Conservation (phyloP, 1,284 basidiomycete species). For the Tausonia pullulans region DNA sequence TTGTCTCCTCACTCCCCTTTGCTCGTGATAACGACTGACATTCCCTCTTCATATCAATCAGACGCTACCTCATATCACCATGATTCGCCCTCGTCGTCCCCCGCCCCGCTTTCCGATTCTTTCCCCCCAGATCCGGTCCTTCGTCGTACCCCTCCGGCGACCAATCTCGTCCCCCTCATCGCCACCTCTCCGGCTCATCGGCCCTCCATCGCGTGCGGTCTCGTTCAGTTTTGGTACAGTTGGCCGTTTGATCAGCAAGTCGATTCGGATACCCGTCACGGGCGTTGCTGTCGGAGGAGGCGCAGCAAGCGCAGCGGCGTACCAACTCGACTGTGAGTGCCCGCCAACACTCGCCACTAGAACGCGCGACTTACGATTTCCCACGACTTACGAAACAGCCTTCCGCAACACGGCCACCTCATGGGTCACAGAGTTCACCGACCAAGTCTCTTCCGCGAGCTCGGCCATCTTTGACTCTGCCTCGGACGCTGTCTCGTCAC, state of each 20-base stretch:
- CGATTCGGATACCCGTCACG: constrained; percentile 48
- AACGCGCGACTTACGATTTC: neutral
- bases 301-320: constrained; percentile 76
- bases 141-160: constrained; percentile 2
- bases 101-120: neutral
- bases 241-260: constrained; percentile 11
- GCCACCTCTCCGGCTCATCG: neutral
- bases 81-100: neutral
- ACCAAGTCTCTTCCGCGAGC: constrained; percentile 23
- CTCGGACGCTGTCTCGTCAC: neutral
- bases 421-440: constrained; percentile 36
- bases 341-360: neutral
- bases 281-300: constrained; percentile 71
- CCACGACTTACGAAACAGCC: constrained; percentile 39
- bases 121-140: neutral
- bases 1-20: neutral
- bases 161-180: neutral
- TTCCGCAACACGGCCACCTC: constrained; percentile 56
- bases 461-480: constrained; percentile 11
- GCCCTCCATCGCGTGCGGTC: neutral
- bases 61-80: no score
- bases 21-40: neutral
- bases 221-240: constrained; percentile 12
- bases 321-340: constrained; percentile 67
- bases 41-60: no score